These are phyloP conservation scores for Gaeumannomyces sp. DNA, from an alignment of 2,329 filamentous ascomycete species.

Conservation along the genomic window DNA sequence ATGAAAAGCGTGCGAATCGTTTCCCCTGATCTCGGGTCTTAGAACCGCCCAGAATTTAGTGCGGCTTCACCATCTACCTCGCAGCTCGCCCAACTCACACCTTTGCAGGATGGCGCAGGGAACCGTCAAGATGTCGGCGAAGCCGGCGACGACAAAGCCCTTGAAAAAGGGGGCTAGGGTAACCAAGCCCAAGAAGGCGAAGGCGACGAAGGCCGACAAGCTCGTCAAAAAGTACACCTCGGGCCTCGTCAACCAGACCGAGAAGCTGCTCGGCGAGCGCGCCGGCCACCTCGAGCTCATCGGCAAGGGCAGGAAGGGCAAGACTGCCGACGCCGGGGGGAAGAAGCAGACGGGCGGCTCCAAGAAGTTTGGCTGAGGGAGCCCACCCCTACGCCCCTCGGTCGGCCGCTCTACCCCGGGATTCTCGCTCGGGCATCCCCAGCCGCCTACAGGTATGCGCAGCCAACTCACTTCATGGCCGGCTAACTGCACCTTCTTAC, in stretches of 20 bases:
- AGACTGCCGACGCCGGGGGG: conserved; percentile 16
- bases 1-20: not conserved
- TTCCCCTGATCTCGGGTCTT: not conserved
- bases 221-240: conserved; percentile 48
- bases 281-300: conserved; percentile 56
- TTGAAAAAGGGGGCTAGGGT: conserved; percentile 36
- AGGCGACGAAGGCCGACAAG: conserved; percentile 40
- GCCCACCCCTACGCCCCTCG: not conserved
- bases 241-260: conserved; percentile 48
- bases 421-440: not conserved
- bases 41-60: not conserved
- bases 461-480: not conserved
- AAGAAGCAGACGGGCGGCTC: conserved; percentile 39
- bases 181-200: conserved; percentile 42
- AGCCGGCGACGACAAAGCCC: conserved; percentile 30
- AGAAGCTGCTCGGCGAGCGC: conserved; percentile 51
- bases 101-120: conserved; percentile 46
- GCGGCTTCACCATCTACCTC: not conserved
- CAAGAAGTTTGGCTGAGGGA: conserved; percentile 47
- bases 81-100: not conserved
- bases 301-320: conserved; percentile 43
- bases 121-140: conserved; percentile 40
- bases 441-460: not conserved
- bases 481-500: no score
- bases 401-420: not conserved